Evolutionary conservation across 805 yeast genomes (phyloP), one percentile per base, ranked within the genome.

Genomic region (Metschnikowia reukaufii): DNA sequence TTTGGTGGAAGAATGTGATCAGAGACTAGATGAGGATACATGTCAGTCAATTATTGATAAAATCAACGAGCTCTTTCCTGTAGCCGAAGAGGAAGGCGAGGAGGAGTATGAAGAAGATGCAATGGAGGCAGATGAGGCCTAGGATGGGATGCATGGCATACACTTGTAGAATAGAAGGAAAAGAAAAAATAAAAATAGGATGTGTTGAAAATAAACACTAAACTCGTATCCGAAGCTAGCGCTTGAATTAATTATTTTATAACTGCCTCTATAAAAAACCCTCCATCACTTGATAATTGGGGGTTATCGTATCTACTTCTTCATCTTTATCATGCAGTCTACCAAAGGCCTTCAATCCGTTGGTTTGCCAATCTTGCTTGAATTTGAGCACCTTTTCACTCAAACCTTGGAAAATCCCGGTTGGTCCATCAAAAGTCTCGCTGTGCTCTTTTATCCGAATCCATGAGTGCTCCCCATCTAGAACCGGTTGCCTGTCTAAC

Each of bases 1-100:
- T 0, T 69, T 92, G 23, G 82, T 92, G 1, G 99, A 92, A 61
- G 98, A 94, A 61, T 92, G 96, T 65, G 99, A 92, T 56, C 82
- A 81, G 51, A 74, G 99, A 56, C 85, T 90, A 57, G 67, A 70
- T n/a, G 88, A 86, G 49, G 85, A 79, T 1, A 76, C 83, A 49
- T 74, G 87, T 40, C 78, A 81, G 38, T 68, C 71, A 3, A 77
- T 92, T 2, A 52, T 92, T 25, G 77, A 68, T 4, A 74, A 82
- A 42, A 73, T 88, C 16, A 58, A 66, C n/a, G 73, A 73, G 33
- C 68, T 77, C 45, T 79, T 81, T 61, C 88, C 86, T 2, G 58
- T 70, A 9, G 66, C 57, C 10, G 70, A 66, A 31, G 62, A 54
- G 15, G 67, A 58, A 18, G 67, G 49, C 4, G 65, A 52, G 17